These are phyloP conservation scores for Pelargonium citronellum DNA, from an alignment of 441 rosid species.

Conservation along the genomic window DNA sequence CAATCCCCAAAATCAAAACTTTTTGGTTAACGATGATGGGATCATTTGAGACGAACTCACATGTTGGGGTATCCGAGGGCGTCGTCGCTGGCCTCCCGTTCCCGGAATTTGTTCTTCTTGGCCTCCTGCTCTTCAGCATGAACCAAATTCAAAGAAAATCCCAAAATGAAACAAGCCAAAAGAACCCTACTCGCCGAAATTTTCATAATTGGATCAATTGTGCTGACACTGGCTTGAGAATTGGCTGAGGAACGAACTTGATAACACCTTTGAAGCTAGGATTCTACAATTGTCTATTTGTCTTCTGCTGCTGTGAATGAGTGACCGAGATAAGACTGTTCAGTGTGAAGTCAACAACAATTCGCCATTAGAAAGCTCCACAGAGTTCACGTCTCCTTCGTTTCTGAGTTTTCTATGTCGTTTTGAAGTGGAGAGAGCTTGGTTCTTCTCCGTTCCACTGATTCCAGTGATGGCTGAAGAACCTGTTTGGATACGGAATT, in stretches of 20 bases:
- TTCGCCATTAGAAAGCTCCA: too few species aligned
- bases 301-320: too few species aligned
- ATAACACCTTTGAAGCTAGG: background rate
- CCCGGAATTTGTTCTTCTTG: constrained; percentile 61
- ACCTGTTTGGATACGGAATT: too few species aligned
- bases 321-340: too few species aligned
- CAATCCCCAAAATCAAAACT: constrained; percentile 14
- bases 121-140: constrained; percentile 36
- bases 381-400: too few species aligned
- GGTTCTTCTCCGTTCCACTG: too few species aligned
- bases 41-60: constrained; percentile 36
- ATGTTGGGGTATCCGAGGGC: constrained; percentile 60
- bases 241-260: background rate
- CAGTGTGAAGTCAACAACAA: too few species aligned
- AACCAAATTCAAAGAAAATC: constrained; percentile 24
- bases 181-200: constrained; percentile 25
- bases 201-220: background rate
- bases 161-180: constrained; percentile 40
- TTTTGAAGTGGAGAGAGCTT: too few species aligned
- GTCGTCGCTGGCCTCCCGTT: constrained; percentile 77
- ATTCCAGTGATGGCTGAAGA: too few species aligned
- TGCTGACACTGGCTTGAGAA: background rate
- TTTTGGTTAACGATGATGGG: background rate
- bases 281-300: too few species aligned
- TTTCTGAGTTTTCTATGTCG: too few species aligned